Percentiles rank a stretch among this genome's conserved stretches.
These are phyloP conservation scores for Posidonia australis DNA, from an alignment of 106 monocot species.

Conservation along the genomic window DNA sequence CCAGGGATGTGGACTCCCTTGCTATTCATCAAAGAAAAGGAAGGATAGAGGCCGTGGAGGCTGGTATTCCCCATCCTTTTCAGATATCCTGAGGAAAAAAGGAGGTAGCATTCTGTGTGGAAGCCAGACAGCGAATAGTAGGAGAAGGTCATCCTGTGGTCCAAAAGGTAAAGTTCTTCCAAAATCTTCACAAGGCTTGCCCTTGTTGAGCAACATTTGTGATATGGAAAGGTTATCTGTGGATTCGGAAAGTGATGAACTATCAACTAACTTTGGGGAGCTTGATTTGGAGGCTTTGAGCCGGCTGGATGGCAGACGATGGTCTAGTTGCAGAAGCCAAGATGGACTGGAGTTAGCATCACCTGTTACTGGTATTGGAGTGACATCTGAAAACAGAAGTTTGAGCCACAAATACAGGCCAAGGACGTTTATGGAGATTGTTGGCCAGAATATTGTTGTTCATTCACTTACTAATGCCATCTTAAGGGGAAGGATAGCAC, in stretches of 20 bases:
- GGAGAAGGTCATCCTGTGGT: constrained; percentile 29
- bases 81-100: constrained; percentile 56
- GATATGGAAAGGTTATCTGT: constrained; percentile 38
- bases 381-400: constrained; percentile 29
- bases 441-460: constrained; percentile 63
- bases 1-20: constrained; percentile 63
- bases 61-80: constrained; percentile 74
- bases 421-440: constrained; percentile 46
- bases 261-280: constrained; percentile 69
- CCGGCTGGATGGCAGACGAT: constrained; percentile 76
- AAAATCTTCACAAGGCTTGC: constrained; percentile 41
- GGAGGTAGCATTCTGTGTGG: constrained; percentile 59
- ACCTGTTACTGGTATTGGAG: constrained; percentile 16
- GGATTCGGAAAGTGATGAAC: constrained; percentile 57
- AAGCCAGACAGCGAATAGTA: constrained; percentile 32
- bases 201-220: constrained; percentile 43
- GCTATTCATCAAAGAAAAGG: constrained; percentile 55
- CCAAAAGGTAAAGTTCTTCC: constrained; percentile 27
- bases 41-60: constrained; percentile 38
- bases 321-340: constrained; percentile 85
- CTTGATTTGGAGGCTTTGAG: constrained; percentile 81
- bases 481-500: constrained; percentile 41
- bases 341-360: constrained; percentile 33
- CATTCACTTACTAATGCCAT: constrained; percentile 58
- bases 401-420: constrained; percentile 49